A percentile compares a stretch with the other conserved stretches of the same genome.
Evolutionary conservation across 169 alveolate species (phyloP).

Genomic region (Plasmodium sp.): DNA sequence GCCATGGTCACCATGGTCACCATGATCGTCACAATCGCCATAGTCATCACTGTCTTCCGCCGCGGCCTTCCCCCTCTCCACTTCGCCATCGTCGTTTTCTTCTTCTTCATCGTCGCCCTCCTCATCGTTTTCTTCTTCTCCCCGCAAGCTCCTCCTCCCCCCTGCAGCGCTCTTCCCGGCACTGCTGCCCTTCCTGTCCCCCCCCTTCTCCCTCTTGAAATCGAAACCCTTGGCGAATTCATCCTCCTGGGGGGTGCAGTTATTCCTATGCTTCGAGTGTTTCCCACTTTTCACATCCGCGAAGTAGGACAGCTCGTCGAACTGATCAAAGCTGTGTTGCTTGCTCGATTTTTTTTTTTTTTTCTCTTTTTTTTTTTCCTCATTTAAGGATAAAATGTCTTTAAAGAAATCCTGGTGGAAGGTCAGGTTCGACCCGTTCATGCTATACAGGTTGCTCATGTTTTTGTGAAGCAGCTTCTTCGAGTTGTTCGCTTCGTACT

Average conservation of each 20-base stretch:
- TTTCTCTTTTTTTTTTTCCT: constrained; percentile 17
- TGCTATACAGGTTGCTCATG: constrained; percentile 3
- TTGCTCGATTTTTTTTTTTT: not conserved
- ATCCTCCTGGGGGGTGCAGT: not conserved
- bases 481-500: constrained; percentile 13
- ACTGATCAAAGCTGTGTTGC: not conserved
- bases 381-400: not conserved
- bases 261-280: not conserved
- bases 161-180: not conserved
- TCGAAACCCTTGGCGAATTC: not conserved
- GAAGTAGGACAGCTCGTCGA: not conserved
- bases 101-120: not conserved
- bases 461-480: constrained; percentile 12
- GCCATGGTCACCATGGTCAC: not conserved
- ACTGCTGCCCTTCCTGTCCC: not conserved
- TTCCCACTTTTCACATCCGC: not conserved
- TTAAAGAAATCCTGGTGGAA: constrained; percentile 31
- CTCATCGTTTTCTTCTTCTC: not conserved
- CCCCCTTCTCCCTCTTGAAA: not conserved
- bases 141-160: not conserved
- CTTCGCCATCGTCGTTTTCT: not conserved
- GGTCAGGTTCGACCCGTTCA: constrained; percentile 3
- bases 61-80: not conserved
- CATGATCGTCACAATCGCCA: not conserved
- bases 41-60: not conserved